These are phyloP conservation scores for Monilinia fructicola DNA, from an alignment of 2,329 filamentous ascomycete species.

Conservation along the genomic window DNA sequence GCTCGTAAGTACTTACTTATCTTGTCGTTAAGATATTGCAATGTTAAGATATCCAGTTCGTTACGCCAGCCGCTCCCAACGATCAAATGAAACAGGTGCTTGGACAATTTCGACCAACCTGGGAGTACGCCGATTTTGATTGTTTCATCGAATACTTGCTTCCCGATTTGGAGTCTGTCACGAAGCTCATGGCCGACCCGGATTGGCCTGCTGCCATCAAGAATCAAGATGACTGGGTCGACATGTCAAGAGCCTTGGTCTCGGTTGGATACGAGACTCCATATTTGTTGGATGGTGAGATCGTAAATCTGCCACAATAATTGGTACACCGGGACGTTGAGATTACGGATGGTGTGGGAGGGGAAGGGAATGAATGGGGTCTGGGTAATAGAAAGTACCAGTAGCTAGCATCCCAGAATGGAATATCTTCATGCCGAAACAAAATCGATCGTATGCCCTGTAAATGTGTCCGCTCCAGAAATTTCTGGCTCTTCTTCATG, in stretches of 20 bases:
- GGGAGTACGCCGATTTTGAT: constrained; percentile 36
- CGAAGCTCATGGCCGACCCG: constrained; percentile 35
- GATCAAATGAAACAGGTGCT: constrained; percentile 29
- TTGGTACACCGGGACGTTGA: not conserved
- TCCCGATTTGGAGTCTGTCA: constrained; percentile 30
- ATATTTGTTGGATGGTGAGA: constrained; percentile 37
- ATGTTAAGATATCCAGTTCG: constrained; percentile 30
- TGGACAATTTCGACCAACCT: constrained; percentile 24
- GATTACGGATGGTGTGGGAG: not conserved
- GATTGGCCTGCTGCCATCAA: constrained; percentile 35
- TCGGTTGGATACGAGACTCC: constrained; percentile 36
- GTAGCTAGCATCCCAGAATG: not conserved
- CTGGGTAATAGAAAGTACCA: not conserved
- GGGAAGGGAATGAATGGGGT: not conserved
- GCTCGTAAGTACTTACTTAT: constrained; percentile 32
- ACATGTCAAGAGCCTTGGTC: constrained; percentile 35
- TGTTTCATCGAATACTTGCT: constrained; percentile 39
- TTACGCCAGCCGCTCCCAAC: constrained; percentile 34
- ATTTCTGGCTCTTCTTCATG: not conserved
- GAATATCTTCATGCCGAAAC: not conserved
- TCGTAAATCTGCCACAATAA: constrained; percentile 32
- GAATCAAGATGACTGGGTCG: constrained; percentile 40
- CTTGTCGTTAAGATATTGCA: not conserved
- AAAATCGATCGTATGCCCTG: not conserved
- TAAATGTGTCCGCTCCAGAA: not conserved